Base-by-base conservation (phyloP, 805 yeast genomes). In the Cyberlindnera xylosilytica region DNA sequence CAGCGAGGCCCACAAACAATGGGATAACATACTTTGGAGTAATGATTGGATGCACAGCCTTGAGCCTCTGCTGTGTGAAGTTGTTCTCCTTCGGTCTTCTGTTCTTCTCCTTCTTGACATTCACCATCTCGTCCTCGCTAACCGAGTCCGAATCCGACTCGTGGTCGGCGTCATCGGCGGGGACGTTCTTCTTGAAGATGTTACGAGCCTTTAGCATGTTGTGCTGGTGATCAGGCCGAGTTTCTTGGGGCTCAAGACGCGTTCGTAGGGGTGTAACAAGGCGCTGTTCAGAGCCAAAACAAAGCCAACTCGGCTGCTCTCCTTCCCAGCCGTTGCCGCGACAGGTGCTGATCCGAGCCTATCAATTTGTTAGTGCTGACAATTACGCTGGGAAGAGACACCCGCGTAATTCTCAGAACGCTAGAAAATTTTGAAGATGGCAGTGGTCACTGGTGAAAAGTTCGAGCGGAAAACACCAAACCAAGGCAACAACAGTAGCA, bases 11-110 rank as follows among this genome's bases (percentile, higher is more conserved):
- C 34, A 89, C 66, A 52, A 90, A 78, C 43, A 91, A 67, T 7
- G 97, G 96, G 39, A 91, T 74, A 38, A 91, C 95, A 22, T 93
- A 79, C 55, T 79, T 82, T 6, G 97, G 97, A 2, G 97, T 89
- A 52, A 90, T 74, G 46, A 93, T 87, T 1, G 98, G 98, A 42
- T 78, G 79, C 60, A 76, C 65, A 17, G 81, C 71, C 40, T 72
- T 73, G 34, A 78, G 58, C 45, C 77, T 61, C 52, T 78, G 84
- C 56, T 85, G 95, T 44, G 90, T 74, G 58, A 85, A 85, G 15
- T 82, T 83, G 28, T 87, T 84, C 62, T 76, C 83, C 36, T 78
- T 79, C 12, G 93, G 93, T 58, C 80, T 76, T 60, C 81, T 76
- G 30, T 72, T 70, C 58, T 75, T 78, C 35, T 65, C 69, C 46